A percentile compares a stretch with the other conserved stretches of the same genome.
These are phyloP conservation scores for Solanum piurae DNA, from an alignment of 257 asterid genomes.

Conservation along the genomic window DNA sequence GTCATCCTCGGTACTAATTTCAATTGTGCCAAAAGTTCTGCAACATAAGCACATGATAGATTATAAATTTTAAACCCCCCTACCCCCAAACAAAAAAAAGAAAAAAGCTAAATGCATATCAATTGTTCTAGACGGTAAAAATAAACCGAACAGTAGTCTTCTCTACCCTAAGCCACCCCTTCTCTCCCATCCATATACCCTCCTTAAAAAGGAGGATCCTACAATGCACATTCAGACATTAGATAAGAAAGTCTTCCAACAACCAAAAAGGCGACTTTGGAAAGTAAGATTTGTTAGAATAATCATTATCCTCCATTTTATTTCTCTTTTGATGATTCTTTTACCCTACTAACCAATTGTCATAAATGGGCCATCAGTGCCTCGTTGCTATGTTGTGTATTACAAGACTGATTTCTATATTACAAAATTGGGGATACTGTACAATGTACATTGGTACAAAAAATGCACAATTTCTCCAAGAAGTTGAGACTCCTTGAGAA, in stretches of 20 bases:
- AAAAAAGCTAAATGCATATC: background rate
- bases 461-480: background rate
- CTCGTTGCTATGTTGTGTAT: background rate
- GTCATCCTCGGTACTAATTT: background rate
- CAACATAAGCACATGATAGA: background rate
- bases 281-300: background rate
- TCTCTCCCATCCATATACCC: background rate
- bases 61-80: background rate
- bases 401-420: background rate
- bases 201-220: background rate
- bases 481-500: background rate
- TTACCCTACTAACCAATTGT: background rate
- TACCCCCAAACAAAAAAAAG: background rate
- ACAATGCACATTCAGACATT: background rate
- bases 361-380: background rate
- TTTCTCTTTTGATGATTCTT: background rate
- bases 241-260: background rate
- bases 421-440: conserved; percentile 2
- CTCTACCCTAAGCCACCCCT: background rate
- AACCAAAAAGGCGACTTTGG: background rate
- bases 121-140: background rate
- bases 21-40: background rate
- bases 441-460: background rate
- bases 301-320: background rate
- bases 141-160: background rate